Evolutionary conservation across 176 grass and related monocot genomes (phyloP), one percentile per base, ranked within the genome.

Genomic region (Oryza punctata): DNA sequence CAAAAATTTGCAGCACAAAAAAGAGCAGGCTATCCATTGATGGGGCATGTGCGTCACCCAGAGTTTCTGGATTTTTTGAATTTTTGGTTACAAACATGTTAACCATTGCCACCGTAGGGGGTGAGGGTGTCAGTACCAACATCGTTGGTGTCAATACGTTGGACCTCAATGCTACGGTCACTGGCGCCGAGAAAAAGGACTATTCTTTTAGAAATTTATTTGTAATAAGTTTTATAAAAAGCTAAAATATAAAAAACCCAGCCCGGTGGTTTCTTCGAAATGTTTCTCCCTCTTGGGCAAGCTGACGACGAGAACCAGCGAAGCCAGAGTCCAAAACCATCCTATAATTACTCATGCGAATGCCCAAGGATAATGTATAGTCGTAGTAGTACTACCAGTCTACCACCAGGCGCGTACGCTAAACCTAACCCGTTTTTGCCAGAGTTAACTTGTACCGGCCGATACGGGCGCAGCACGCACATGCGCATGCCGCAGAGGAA

Each of bases 401-500:
- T 2, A 57, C 21, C 44, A 78, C 76, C 25, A 19, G 13, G 18
- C 10, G 12, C 46, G 57, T 46, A 64, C 27, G 13, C 30, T 15
- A 69, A 64, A 75, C 69, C 76, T 43, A 81, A 81, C 65, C 30
- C 21, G 65, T 19, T 14, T 14, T 28, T 5, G 49, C 26, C 26
- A 19, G 49, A 45, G 73, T 76, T 2, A 82, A 72, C 81, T 81
- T 85, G 25, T 38, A 77, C 52, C 65, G 77, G 43, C 54, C 67
- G 85, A 79, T 78, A 87, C 47, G 41, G 85, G 70, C 26, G 46
- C 44, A 79, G 41, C 81, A 76, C 24, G 77, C 88, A 79, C 79
- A 86, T 78, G 83, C 84, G 12, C 69, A 27, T 84, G 81, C 70
- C 40, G 49, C 76, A n/a, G 10, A 72, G 0, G 72, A 85, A 82